A percentile compares a stretch with the other conserved stretches of the same genome.
Evolutionary conservation across 768 basidiomycete genomes (phyloP).

Genomic region (Leccinum sublutescens): DNA sequence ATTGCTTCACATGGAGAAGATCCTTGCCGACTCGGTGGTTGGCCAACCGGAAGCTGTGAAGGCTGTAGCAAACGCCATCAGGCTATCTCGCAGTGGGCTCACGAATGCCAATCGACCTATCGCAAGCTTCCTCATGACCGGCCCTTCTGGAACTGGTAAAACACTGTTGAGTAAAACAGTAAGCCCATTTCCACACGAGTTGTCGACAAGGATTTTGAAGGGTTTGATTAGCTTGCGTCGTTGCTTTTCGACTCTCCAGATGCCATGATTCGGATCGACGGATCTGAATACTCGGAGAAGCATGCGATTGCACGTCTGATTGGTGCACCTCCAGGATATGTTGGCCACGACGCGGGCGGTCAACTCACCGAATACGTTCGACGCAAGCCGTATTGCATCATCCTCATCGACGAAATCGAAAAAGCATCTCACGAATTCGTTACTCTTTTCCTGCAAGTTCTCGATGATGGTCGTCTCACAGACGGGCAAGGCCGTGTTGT

Average conservation of each 20-base stretch:
- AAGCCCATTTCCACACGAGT: slow-evolving; percentile 28
- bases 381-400: slow-evolving; percentile 85
- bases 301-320: slow-evolving; percentile 73
- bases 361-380: slow-evolving; percentile 93
- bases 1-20: slow-evolving; percentile 81
- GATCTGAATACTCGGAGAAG: slow-evolving; percentile 88
- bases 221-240: slow-evolving; percentile 64
- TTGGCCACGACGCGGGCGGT: slow-evolving; percentile 87
- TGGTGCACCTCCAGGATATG: slow-evolving; percentile 79
- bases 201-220: background rate
- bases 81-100: slow-evolving; percentile 92
- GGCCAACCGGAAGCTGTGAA: slow-evolving; percentile 91
- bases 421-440: slow-evolving; percentile 81
- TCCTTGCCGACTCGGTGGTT: slow-evolving; percentile 72
- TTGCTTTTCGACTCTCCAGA: slow-evolving; percentile 89
- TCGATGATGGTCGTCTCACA: slow-evolving; percentile 90
- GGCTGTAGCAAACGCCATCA: slow-evolving; percentile 91
- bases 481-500: slow-evolving; percentile 90
- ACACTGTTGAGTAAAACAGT: slow-evolving; percentile 89
- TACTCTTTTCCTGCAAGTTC: slow-evolving; percentile 75
- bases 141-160: slow-evolving; percentile 91
- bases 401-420: slow-evolving; percentile 87
- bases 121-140: slow-evolving; percentile 89
- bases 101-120: slow-evolving; percentile 84
- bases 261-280: slow-evolving; percentile 91